Evolutionary conservation across 2,329 filamentous ascomycete genomes (phyloP).

Genomic region (Colletotrichum sp.): DNA sequence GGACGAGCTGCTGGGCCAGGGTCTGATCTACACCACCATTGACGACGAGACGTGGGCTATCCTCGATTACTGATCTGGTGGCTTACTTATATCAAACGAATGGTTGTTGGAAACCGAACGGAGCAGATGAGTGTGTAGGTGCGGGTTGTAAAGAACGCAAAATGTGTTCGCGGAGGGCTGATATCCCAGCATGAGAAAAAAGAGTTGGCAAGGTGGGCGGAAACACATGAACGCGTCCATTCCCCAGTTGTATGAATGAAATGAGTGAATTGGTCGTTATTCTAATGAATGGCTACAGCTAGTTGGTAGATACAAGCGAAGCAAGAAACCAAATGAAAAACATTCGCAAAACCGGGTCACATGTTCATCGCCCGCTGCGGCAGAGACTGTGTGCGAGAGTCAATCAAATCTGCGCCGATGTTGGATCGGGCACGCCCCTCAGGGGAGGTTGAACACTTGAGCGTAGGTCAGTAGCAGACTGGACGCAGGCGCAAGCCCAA

Average conservation of each 20-base stretch:
- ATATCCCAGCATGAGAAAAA: neutral
- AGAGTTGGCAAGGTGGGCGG: neutral
- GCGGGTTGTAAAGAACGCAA: neutral
- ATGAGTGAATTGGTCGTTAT: constrained; percentile 4
- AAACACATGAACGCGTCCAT: neutral
- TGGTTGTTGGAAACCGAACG: neutral
- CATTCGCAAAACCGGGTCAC: neutral
- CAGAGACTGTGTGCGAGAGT: neutral
- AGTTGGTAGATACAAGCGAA: constrained; percentile 14
- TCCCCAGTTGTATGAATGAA: constrained; percentile 7
- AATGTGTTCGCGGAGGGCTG: neutral
- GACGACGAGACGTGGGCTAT: constrained; percentile 94
- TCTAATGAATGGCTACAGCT: constrained; percentile 22
- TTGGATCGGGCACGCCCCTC: constrained; percentile 8
- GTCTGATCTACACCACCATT: constrained; percentile 86
- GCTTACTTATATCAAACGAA: neutral
- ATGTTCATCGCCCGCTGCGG: neutral
- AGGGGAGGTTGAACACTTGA: constrained; percentile 1
- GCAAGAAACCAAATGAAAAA: neutral
- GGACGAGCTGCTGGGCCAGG: constrained; percentile 77
- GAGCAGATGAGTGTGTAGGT: neutral
- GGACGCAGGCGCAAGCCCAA: neutral
- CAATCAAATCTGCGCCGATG: neutral
- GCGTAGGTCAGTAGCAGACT: constrained; percentile 9
- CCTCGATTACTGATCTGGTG: constrained; percentile 63